These are phyloP conservation scores for Acaromyces ingoldii DNA, from an alignment of 1,284 basidiomycete species.

Conservation along the genomic window DNA sequence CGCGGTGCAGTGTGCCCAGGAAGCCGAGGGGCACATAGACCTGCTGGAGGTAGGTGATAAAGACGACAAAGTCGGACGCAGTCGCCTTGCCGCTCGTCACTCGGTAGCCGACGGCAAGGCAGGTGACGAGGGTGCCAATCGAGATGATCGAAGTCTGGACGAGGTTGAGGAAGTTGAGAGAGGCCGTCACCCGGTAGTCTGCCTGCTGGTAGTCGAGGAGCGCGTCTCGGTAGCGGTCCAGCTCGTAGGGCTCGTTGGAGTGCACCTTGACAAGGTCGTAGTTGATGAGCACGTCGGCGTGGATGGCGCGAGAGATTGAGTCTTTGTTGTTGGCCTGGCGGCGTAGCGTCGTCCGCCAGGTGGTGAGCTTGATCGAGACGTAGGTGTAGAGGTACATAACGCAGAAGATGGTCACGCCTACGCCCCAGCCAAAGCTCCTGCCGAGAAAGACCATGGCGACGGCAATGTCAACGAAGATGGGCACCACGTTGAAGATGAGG, in stretches of 20 bases:
- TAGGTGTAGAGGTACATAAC: conserved; percentile 76
- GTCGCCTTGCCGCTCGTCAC: conserved; percentile 31
- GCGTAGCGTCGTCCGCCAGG: conserved; percentile 66
- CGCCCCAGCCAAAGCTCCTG: conserved; percentile 64
- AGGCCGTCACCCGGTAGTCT: conserved; percentile 63
- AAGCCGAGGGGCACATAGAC: conserved; percentile 53
- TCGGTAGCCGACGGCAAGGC: conserved; percentile 28
- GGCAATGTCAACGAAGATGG: conserved; percentile 71
- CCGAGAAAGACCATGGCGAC: conserved; percentile 59
- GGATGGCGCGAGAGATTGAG: conserved; percentile 38
- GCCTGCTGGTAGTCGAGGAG: conserved; percentile 70
- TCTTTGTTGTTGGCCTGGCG: conserved; percentile 39
- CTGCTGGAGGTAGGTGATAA: conserved; percentile 73
- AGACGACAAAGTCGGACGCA: conserved; percentile 65
- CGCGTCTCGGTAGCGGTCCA: conserved; percentile 66
- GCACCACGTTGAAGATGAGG: conserved; percentile 71
- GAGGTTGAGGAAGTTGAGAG: conserved; percentile 45
- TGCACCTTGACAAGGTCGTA: conserved; percentile 64
- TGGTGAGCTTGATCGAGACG: conserved; percentile 62
- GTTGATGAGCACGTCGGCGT: conserved; percentile 44
- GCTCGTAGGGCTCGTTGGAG: conserved; percentile 73
- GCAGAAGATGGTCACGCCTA: conserved; percentile 67
- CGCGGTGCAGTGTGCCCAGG: conserved; percentile 46
- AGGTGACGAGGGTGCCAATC: conserved; percentile 38
- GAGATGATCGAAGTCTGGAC: conserved; percentile 42